A percentile compares a stretch with the other conserved stretches of the same genome.
These are phyloP conservation scores for Staphylotrichum longicolle DNA, from an alignment of 495 filamentous ascomycete genomes.

Conservation along the genomic window DNA sequence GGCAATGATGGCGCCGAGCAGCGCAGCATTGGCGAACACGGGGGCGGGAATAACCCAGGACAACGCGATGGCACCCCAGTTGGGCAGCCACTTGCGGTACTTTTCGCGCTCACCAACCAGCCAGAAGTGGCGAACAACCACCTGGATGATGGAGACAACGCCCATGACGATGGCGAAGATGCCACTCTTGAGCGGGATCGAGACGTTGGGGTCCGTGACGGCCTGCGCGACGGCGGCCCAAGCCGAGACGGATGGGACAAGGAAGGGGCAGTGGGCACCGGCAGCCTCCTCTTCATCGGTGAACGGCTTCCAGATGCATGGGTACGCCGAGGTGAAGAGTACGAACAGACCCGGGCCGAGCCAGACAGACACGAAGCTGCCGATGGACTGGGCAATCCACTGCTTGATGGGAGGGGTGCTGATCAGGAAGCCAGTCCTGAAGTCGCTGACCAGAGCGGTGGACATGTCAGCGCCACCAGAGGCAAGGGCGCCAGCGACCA, in stretches of 20 bases:
- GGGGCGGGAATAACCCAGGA: slow-evolving; percentile 56
- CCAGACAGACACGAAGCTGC: slow-evolving; percentile 60
- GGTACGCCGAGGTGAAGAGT: slow-evolving; percentile 64
- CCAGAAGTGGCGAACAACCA: slow-evolving; percentile 58
- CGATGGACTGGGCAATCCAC: slow-evolving; percentile 61
- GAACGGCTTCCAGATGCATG: slow-evolving; percentile 49
- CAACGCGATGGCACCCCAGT: slow-evolving; percentile 65
- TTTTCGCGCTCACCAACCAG: slow-evolving; percentile 47
- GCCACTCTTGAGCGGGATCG: slow-evolving; percentile 55
- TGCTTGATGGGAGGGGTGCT: slow-evolving; percentile 61
- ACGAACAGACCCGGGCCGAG: slow-evolving; percentile 62
- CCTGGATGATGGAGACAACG: slow-evolving; percentile 48
- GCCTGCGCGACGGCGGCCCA: slow-evolving; percentile 65
- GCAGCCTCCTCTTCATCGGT: slow-evolving; percentile 28
- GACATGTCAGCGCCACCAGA: slow-evolving; percentile 58
- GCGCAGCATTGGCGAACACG: slow-evolving; percentile 49
- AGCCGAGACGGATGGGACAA: slow-evolving; percentile 59
- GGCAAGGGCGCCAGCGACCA: slow-evolving; percentile 61
- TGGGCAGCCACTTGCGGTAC: slow-evolving; percentile 59
- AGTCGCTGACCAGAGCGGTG: slow-evolving; percentile 55
- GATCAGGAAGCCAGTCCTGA: slow-evolving; percentile 63
- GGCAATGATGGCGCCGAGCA: slow-evolving; percentile 57
- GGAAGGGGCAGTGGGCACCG: slow-evolving; percentile 51
- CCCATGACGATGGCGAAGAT: slow-evolving; percentile 58
- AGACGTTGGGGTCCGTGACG: slow-evolving; percentile 57